phyloP scores from a whole-genome alignment of 2,329 filamentous ascomycete genomes.

The Penicillium aurantiogriseum region DNA sequence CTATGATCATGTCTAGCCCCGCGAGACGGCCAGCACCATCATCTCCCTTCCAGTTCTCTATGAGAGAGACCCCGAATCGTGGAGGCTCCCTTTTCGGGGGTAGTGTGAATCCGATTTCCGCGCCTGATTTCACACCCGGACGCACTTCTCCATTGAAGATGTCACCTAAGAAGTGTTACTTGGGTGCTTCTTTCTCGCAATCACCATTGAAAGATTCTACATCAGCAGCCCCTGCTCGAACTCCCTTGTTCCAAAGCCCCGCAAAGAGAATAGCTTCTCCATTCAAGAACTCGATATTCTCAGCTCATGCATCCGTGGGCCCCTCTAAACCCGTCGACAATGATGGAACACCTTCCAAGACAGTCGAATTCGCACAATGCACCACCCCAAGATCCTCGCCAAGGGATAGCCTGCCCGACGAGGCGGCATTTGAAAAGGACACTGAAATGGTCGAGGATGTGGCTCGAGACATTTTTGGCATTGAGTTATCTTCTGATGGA shows the following conservation, averaged over 20 bases:
- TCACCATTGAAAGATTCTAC: slow-evolving; percentile 34
- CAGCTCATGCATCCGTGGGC: slow-evolving; percentile 13
- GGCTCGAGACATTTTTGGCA: slow-evolving; percentile 24
- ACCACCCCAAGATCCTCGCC: slow-evolving; percentile 3
- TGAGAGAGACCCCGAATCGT: slow-evolving; percentile 42
- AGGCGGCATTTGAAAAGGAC: slow-evolving; percentile 15
- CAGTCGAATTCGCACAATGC: neutral
- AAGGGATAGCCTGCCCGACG: neutral
- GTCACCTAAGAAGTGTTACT: slow-evolving; percentile 44
- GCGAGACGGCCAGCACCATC: slow-evolving; percentile 41
- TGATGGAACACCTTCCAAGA: neutral
- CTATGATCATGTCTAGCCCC: slow-evolving; percentile 43
- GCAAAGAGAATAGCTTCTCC: slow-evolving; percentile 45
- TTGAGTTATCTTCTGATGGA: slow-evolving; percentile 18
- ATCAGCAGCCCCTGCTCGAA: slow-evolving; percentile 36
- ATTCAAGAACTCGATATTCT: slow-evolving; percentile 34
- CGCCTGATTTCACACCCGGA: slow-evolving; percentile 31
- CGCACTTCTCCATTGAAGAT: slow-evolving; percentile 42
- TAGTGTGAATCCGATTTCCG: slow-evolving; percentile 18
- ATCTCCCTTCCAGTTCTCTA: slow-evolving; percentile 45
- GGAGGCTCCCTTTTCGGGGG: slow-evolving; percentile 30
- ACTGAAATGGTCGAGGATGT: slow-evolving; percentile 24
- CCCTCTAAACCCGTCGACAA: neutral
- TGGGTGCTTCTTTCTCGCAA: slow-evolving; percentile 38
- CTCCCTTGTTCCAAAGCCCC: slow-evolving; percentile 45